A percentile compares a stretch with the other conserved stretches of the same genome.
Conservation (phyloP, 768 basidiomycete species). For the Pulveroboletus sp. region DNA sequence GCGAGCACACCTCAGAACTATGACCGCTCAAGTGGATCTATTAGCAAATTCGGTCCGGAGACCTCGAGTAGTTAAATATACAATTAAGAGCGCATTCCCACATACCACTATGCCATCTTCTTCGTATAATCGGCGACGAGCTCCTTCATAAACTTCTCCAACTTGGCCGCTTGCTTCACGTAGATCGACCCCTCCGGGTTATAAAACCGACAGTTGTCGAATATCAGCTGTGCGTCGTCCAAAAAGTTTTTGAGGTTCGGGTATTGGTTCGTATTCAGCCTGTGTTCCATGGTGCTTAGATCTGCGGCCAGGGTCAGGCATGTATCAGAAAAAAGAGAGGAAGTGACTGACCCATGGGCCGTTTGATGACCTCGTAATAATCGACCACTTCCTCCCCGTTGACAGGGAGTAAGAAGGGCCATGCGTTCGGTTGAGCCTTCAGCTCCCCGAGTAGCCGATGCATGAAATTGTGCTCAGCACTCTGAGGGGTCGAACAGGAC, state of each 20-base stretch:
- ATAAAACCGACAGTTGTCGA: conserved; percentile 85
- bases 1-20: too few relatives aligned
- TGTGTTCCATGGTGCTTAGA: conserved; percentile 82
- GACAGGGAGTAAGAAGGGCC: conserved; percentile 87
- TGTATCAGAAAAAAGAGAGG: neutral
- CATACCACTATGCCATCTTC: conserved; percentile 10
- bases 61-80: neutral
- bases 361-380: conserved; percentile 84
- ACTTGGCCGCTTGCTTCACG: conserved; percentile 75
- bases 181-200: conserved; percentile 81
- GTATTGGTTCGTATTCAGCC: conserved; percentile 88
- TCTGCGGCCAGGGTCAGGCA: conserved; percentile 43
- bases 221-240: conserved; percentile 78
- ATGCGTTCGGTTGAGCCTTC: conserved; percentile 71
- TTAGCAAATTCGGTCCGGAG: neutral
- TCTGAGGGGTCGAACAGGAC: conserved; percentile 43
- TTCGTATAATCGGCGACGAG: conserved; percentile 34
- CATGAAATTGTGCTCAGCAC: conserved; percentile 64
- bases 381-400: conserved; percentile 75
- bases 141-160: conserved; percentile 76
- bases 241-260: conserved; percentile 66
- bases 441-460: conserved; percentile 76
- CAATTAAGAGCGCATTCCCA: neutral
- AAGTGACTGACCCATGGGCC: conserved; percentile 80
- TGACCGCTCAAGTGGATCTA: neutral